Percentiles rank a stretch among this genome's conserved stretches.
phyloP scores from a whole-genome alignment of 768 basidiomycete genomes.

The Suillus subalutaceus region DNA sequence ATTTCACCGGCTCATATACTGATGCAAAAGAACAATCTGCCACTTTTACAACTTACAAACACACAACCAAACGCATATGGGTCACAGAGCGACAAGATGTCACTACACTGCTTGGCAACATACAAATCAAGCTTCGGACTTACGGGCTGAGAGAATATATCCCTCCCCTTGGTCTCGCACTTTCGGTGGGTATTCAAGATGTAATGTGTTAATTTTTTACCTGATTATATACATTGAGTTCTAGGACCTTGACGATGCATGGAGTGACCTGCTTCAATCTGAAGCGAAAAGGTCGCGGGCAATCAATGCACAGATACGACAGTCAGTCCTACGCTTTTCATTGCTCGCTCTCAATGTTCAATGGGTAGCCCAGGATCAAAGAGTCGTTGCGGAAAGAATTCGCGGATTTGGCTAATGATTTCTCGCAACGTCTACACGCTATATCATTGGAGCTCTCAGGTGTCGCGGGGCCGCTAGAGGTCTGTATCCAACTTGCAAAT shows the following conservation, averaged over 20 bases:
- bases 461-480: conserved; percentile 79
- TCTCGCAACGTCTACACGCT: conserved; percentile 64
- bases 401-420: conserved; percentile 76
- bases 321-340: conserved; percentile 53
- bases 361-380: conserved; percentile 64
- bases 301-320: conserved; percentile 88
- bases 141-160: conserved; percentile 86
- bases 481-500: conserved; percentile 29
- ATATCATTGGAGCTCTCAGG: conserved; percentile 74
- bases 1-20: conserved; percentile 73
- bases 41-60: conserved; percentile 79
- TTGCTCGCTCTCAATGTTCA: conserved; percentile 4
- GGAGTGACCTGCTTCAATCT: conserved; percentile 70
- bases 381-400: conserved; percentile 77
- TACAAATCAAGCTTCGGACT: conserved; percentile 91
- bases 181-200: conserved; percentile 44
- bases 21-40: conserved; percentile 80
- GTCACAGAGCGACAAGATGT: conserved; percentile 89
- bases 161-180: conserved; percentile 70
- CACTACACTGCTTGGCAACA: conserved; percentile 85
- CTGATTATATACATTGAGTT: conserved; percentile 18
- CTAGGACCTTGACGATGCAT: conserved; percentile 75
- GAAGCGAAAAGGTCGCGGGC: conserved; percentile 78
- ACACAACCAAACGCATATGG: conserved; percentile 84
- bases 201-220: not conserved